Base-by-base conservation (phyloP, 2,329 filamentous ascomycete genomes). In the Coleophoma crateriformis region DNA sequence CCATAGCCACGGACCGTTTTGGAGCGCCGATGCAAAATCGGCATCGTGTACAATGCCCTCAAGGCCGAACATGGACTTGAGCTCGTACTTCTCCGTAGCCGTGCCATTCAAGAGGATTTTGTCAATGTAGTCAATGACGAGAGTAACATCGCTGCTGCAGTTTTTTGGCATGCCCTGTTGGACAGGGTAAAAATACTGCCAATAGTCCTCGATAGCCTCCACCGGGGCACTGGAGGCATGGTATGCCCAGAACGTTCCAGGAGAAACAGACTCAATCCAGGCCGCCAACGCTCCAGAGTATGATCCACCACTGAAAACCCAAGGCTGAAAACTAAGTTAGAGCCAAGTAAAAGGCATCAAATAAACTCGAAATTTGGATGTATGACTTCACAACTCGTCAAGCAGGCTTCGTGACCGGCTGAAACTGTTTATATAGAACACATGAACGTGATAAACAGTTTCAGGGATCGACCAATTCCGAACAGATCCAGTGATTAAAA, bases 181-280 rank as follows among this genome's bases (percentile, higher is more conserved):
- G n/a, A 82, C 69, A 0, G 78, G 78, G 4, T 68, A 57, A 58
- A 80, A 82, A 57, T 82, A 83, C 61, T 75, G 68, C 77, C 77
- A 83, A 58, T 75, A 81, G 61, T 83, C 69, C 20, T 72, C 70
- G 33, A 82, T 71, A 1, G 75, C 73, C 56, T 83, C 65, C 1
- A 82, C 77, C 0, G 77, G 75, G 0, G 73, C 79, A 59, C 74
- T 77, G 32, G 75, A 77, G 3, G 78, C 68, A 61, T 79, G 77
- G 54, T 82, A 82, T 1, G 78, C 78, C 78, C 78, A 82, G 63
- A 80, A 78, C 1, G 77, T 81, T 7, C 75, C 79, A 0, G 78
- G 77, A 1, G 71, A 65, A 2, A 74, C 66, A 2, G 72, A 73
- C 34, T 75, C 74, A 2, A 72, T 77, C 78, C 78, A 82, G 1